Evolutionary conservation across 2,329 filamentous ascomycete genomes (phyloP).

Genomic region (Tolypocladium album): DNA sequence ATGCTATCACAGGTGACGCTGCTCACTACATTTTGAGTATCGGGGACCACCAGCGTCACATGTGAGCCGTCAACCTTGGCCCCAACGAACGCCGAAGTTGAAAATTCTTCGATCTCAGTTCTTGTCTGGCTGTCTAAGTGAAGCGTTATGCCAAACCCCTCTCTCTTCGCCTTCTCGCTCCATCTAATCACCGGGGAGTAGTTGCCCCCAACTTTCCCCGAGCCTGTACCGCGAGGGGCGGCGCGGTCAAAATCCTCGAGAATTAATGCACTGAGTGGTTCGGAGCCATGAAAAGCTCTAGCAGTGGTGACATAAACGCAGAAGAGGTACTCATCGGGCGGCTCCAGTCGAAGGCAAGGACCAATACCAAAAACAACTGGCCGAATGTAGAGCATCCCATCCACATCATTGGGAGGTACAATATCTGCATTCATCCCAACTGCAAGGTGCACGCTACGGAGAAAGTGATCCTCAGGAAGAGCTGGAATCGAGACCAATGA

Average conservation of each 20-base stretch:
- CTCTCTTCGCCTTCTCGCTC: conserved; percentile 47
- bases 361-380: conserved; percentile 48
- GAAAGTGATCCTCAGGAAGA: conserved; percentile 47
- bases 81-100: conserved; percentile 56
- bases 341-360: background rate
- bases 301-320: conserved; percentile 52
- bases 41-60: background rate
- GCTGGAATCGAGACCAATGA: conserved; percentile 46
- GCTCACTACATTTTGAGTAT: conserved; percentile 48
- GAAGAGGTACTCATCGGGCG: conserved; percentile 52
- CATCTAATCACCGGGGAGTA: conserved; percentile 56
- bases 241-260: conserved; percentile 60
- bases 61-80: conserved; percentile 31
- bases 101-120: conserved; percentile 58
- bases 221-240: conserved; percentile 55
- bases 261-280: conserved; percentile 53
- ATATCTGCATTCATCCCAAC: conserved; percentile 56
- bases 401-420: conserved; percentile 52
- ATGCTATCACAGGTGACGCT: conserved; percentile 53
- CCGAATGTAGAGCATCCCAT: conserved; percentile 57
- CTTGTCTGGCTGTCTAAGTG: conserved; percentile 57
- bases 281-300: conserved; percentile 54
- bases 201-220: conserved; percentile 59
- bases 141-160: conserved; percentile 56
- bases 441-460: conserved; percentile 47